Evolutionary conservation across 2,329 filamentous ascomycete species (phyloP).

Genomic region (Clonostachys rosea): DNA sequence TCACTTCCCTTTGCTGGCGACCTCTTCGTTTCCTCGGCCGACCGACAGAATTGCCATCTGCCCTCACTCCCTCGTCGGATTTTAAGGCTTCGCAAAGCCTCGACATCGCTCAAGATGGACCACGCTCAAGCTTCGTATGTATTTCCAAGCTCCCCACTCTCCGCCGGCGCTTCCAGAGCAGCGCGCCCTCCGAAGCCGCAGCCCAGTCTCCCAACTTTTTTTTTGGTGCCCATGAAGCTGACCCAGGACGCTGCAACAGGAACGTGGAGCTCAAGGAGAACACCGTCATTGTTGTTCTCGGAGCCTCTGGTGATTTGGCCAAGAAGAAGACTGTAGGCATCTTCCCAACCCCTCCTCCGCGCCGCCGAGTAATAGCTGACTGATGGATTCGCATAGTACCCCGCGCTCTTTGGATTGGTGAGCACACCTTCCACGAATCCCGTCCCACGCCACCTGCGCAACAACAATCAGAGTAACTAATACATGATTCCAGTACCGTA

Average conservation of each 20-base stretch:
- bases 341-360: slow-evolving; percentile 8
- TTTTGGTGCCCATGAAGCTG: neutral
- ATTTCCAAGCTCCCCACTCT: slow-evolving; percentile 8
- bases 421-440: slow-evolving; percentile 36
- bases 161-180: neutral
- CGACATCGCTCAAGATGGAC: slow-evolving; percentile 8
- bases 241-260: slow-evolving; percentile 35
- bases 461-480: slow-evolving; percentile 6
- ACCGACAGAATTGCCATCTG: slow-evolving; percentile 1
- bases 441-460: neutral
- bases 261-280: slow-evolving; percentile 96
- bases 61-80: neutral
- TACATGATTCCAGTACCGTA: slow-evolving; percentile 68
- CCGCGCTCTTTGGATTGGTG: slow-evolving; percentile 94
- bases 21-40: neutral
- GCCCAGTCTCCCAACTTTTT: too few species aligned
- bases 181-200: too few species aligned
- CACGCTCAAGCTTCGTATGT: slow-evolving; percentile 12
- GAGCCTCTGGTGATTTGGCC: slow-evolving; percentile 93
- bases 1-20: neutral
- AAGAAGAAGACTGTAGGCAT: slow-evolving; percentile 96
- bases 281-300: slow-evolving; percentile 93
- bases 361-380: slow-evolving; percentile 10
- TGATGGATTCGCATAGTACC: slow-evolving; percentile 59
- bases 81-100: neutral